Base-by-base conservation (phyloP, 257 asterid species). In the Nicotiana tabacum region DNA sequence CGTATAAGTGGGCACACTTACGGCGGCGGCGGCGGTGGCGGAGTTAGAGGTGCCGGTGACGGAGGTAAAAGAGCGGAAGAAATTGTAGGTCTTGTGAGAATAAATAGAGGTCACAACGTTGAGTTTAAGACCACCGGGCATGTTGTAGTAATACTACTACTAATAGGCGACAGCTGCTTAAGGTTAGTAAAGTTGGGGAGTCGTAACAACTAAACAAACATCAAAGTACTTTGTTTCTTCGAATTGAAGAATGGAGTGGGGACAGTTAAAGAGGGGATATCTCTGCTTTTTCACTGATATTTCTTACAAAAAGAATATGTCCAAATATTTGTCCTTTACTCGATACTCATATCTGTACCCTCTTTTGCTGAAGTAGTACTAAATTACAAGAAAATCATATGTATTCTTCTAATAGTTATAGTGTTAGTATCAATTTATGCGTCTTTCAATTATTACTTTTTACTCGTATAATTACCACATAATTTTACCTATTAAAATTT, bases 41-140 rank as follows among this genome's bases (percentile, higher is more conserved):
- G 78, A 43, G 58, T 11, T 39, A 39, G 62, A 21, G 77, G 85
- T 13, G 83, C 89, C 43, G 82, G 90, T 13, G 77, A 86, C 16
- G 85, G 88, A 18, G 85, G 90, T 39, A 76, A 85, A 55, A 76
- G 83, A 62, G 77, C 81, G 83, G 86, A 86, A 85, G 81, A 84
- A 72, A 84, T 83, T 83, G 87, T 80, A 77, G 87, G 95, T 92
- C 77, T 89, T 89, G 89, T 81, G 90, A 61, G 89, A 86, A 84
- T 84, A 88, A 68, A 89, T 80, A 82, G 88, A 72, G 77, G 89
- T 65, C 62, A 89, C 81, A 82, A 83, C 70, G 83, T 90, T 67
- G 86, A 90, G 83, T 88, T 91, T 94, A 90, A 91, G 89, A 87
- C 85, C 84, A 87, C 90, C 89, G 51, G 93, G 90, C 97, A 94